Base-by-base conservation (phyloP, 2,329 filamentous ascomycete genomes). In the Fusarium longipes region DNA sequence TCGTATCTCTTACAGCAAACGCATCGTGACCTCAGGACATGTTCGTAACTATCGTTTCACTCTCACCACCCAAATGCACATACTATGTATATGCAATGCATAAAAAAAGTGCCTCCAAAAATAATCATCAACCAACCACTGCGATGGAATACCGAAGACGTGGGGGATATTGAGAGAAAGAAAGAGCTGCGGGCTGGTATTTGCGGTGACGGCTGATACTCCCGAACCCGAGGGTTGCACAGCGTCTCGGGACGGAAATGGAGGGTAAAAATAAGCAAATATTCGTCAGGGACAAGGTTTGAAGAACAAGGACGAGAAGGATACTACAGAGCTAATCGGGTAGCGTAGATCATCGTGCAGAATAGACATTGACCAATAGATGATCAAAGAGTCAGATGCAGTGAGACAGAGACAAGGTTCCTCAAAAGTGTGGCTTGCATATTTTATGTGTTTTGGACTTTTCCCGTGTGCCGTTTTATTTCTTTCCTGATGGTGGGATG, bases 181-280 rank as follows among this genome's bases (percentile, higher is more conserved):
- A 3, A 17, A 30, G 35, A 38, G 22, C 15, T 38, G 18, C 36
- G 35, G 42, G 39, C 49, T 57, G n/a, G 20, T 6, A 29, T 36
- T 57, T 29, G 54, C 35, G 36, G 47, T 29, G 33, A 33, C 32
- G 33, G 33, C 51, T 33, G 25, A 42, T n/a, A 44, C 29, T 60
- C 45, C 40, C 39, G 32, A 43, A 43, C 36, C 60, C 65, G 55
- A 60, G 32, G 8, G 50, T 70, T 57, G 60, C 66, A 54, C 57
- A 40, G 8, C 57, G 36, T 55, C 14, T 49, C 51, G 52, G 42
- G 36, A 63, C 51, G 29, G 24, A 39, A 27, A 33, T 20, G n/a
- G n/a, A 35, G 47, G 24, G 30, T 15, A 18, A 49, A 22, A 38
- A 22, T 49, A 22, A 43, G 30, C 32, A 49, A 15, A 7, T 39